phyloP scores from a whole-genome alignment of 2,329 filamentous ascomycete genomes.

The Arthrobotrys pseudoclavata region DNA sequence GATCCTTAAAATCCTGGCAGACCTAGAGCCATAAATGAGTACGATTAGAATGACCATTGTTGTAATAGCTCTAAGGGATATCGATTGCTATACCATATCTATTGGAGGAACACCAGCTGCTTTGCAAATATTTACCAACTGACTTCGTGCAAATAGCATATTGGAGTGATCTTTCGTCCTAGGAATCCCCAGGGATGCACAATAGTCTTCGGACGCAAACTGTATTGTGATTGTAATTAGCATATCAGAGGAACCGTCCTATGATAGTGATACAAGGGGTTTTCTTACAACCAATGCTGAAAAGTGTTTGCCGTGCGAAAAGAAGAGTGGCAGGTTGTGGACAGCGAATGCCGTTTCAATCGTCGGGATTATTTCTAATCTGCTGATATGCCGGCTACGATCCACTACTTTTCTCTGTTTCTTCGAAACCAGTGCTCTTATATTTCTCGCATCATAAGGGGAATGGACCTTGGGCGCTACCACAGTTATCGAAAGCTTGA shows the following conservation, averaged over 20 bases:
- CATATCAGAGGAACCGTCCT: not conserved
- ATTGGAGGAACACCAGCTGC: conserved; percentile 26
- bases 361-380: conserved; percentile 27
- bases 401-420: conserved; percentile 2
- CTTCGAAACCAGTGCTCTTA: not conserved
- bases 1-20: conserved; percentile 39
- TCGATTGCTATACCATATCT: conserved; percentile 39
- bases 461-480: conserved; percentile 33
- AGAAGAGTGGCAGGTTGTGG: conserved; percentile 13
- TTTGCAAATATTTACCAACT: conserved; percentile 36
- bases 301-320: not conserved
- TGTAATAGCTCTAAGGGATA: not conserved
- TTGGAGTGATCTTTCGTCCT: conserved; percentile 28
- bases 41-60: not conserved
- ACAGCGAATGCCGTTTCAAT: conserved; percentile 40
- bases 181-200: conserved; percentile 41
- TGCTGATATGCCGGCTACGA: not conserved
- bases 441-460: conserved; percentile 3
- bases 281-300: conserved; percentile 45
- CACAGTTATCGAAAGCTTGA: conserved; percentile 6
- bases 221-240: not conserved
- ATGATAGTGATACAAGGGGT: not conserved
- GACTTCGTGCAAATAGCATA: conserved; percentile 46
- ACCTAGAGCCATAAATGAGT: conserved; percentile 14
- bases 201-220: conserved; percentile 55